Evolutionary conservation across 2,329 filamentous ascomycete species (phyloP).

Genomic region (Trichoderma brevicompactum): DNA sequence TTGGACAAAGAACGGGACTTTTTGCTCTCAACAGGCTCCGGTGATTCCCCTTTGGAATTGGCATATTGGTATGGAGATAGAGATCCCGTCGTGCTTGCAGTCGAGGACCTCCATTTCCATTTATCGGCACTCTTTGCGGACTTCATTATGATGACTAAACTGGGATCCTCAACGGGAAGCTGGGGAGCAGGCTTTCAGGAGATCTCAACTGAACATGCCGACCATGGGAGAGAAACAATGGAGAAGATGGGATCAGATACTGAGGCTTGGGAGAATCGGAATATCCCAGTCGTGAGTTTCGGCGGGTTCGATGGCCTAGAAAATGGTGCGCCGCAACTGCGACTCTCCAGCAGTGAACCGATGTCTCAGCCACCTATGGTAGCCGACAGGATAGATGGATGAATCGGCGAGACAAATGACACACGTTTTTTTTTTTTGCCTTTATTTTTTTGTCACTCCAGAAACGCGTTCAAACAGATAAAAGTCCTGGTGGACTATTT

Average conservation of each 20-base stretch:
- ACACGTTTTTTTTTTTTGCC: not conserved
- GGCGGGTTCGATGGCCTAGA: not conserved
- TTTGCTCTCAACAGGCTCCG: conserved; percentile 40
- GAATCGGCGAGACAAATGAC: conserved; percentile 21
- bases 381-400: not conserved
- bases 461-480: conserved; percentile 5
- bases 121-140: conserved; percentile 41
- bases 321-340: conserved; percentile 1
- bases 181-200: not conserved
- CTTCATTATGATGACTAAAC: conserved; percentile 9
- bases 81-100: conserved; percentile 37
- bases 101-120: conserved; percentile 44
- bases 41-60: conserved; percentile 31
- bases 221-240: conserved; percentile 1
- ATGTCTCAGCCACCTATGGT: conserved; percentile 27
- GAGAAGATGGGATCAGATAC: conserved; percentile 4
- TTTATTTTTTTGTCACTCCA: conserved; percentile 5
- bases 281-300: not conserved
- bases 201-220: conserved; percentile 27
- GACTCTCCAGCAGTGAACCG: not conserved
- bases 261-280: not conserved
- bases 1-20: conserved; percentile 44
- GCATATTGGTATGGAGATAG: conserved; percentile 33
- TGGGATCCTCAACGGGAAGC: conserved; percentile 1
- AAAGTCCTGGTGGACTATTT: not conserved